Evolutionary conservation across 2,329 filamentous ascomycete species (phyloP), one percentile per base, ranked within the genome.

Genomic region (Colletotrichum agaves): DNA sequence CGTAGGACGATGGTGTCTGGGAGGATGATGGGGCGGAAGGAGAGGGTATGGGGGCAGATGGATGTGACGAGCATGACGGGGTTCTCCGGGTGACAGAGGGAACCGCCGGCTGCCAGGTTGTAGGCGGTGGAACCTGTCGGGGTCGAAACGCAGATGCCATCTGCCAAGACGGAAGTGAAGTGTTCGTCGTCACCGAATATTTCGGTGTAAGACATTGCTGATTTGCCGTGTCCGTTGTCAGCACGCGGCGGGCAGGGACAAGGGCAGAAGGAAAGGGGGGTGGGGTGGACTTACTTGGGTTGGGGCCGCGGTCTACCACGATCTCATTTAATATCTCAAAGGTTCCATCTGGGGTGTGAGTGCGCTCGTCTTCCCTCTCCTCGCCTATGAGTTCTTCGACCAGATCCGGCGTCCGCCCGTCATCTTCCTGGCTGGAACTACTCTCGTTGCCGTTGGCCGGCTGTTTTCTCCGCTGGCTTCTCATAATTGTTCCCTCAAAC

Each of bases 311-410:
- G 75, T 99, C 96, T 33, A 98, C 89, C 8, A 99, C 95, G n/a
- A 98, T 90, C 77, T 99, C 96, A 74, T 99, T 99, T 70, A 99
- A 82, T 65, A 98, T 97, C 78, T 97, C 93, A 77, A 90, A 93
- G 1, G 92, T 94, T 43, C 90, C 89, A 73, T 96, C 93, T 0
- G 94, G 94, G 46, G 84, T 87, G 81, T 98, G 96, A 0, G 95
- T 98, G 72, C 91, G 88, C 72, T 92, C 89, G 73, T 97, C 92
- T 50, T 94, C 93, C 53, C 88, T 88, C 80, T 95, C 93, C 75
- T 95, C 92, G 5, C 93, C 94, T 56, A 97, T 91, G 53, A 98
- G 80, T 76, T 98, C 94, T 76, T 98, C 94, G 1, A 98, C 91
- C 7, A 98, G 80, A 78, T 97, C 92, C 70, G 90, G 83, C 37